Evolutionary conservation across 345 rosid genomes (phyloP), one percentile per base, ranked within the genome.

Genomic region (Salix exigua): DNA sequence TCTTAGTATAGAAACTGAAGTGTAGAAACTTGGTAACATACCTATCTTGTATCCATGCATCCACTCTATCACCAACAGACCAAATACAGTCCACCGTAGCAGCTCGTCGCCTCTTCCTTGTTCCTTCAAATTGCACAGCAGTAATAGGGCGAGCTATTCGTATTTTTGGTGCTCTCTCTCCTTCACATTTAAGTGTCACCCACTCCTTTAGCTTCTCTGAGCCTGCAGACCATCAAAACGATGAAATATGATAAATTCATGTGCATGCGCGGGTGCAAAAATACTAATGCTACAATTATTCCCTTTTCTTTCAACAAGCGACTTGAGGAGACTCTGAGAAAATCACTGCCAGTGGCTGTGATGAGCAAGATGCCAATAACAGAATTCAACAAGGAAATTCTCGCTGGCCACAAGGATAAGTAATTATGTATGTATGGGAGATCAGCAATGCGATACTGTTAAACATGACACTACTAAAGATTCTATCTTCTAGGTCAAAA

Each of bases 41-140:
- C 99, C 99, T 87, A 72, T 94, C 92, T 78, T 80, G 88, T 69
- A 92, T 88, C 92, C 94, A 91, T 62, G 91, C 93, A 79, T 96
- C 98, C 60, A 92, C 97, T 83, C 86, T 89, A 81, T 96, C 99
- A 71, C 98, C 99, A 84, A 91, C 85, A 66, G 92, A 91, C 97
- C 98, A 96, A 62, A 55, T 81, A 83, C 82, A 82, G 76, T 92
- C 95, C 25, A 85, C 91, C 77, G 85, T 83, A 69, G 95, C 94
- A 74, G 92, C 90, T 78, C 99, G 88, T 51, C 97, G 92, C 75
- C 99, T 92, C 91, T 96, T 96, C 84, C 91, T 91, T 14, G 97
- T 92, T 84, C 97, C 98, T 85, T 96, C 98, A 82, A 80, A 90
- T 66, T 91, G 93, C 83, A 88, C 70, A 66, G 85, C 88, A 40